Evolutionary conservation across 2,329 filamentous ascomycete genomes (phyloP).

Genomic region (Zymoseptoria brevis): DNA sequence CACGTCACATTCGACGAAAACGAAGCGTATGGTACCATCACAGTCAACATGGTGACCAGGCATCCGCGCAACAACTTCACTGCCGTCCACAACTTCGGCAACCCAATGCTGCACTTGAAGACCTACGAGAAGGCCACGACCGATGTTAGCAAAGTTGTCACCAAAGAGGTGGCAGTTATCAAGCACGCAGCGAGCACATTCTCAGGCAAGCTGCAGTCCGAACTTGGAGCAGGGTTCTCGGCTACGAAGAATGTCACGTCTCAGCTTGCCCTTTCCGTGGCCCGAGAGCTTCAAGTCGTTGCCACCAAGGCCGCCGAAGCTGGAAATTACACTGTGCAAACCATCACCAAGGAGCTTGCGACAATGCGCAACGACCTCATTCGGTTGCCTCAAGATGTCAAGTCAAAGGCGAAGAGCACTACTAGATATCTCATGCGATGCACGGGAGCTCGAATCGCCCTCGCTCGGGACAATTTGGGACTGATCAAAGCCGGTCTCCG

Average conservation of each 20-base stretch:
- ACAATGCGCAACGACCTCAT: not conserved
- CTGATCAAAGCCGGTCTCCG: not conserved
- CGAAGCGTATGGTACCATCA: constrained; percentile 22
- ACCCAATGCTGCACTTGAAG: constrained; percentile 16
- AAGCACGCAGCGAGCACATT: constrained; percentile 17
- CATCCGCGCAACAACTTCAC: constrained; percentile 16
- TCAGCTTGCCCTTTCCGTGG: constrained; percentile 19
- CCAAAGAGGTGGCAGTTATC: constrained; percentile 23
- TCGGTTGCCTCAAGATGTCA: not conserved
- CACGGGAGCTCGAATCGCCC: not conserved
- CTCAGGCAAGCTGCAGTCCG: constrained; percentile 14
- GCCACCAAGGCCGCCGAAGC: no score
- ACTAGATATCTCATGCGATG: not conserved
- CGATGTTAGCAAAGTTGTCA: constrained; percentile 21
- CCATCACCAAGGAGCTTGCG: not conserved
- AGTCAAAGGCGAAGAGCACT: not conserved
- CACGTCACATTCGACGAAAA: constrained; percentile 17
- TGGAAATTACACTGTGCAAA: not conserved
- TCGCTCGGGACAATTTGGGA: not conserved
- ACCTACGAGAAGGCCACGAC: constrained; percentile 22
- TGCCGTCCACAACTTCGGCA: constrained; percentile 22
- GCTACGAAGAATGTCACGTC: constrained; percentile 25
- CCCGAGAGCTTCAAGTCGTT: no score
- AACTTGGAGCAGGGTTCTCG: constrained; percentile 18
- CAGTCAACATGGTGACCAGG: constrained; percentile 16